These are phyloP conservation scores for Casuarina cunninghamiana DNA, from an alignment of 306 rosid species.

Conservation along the genomic window DNA sequence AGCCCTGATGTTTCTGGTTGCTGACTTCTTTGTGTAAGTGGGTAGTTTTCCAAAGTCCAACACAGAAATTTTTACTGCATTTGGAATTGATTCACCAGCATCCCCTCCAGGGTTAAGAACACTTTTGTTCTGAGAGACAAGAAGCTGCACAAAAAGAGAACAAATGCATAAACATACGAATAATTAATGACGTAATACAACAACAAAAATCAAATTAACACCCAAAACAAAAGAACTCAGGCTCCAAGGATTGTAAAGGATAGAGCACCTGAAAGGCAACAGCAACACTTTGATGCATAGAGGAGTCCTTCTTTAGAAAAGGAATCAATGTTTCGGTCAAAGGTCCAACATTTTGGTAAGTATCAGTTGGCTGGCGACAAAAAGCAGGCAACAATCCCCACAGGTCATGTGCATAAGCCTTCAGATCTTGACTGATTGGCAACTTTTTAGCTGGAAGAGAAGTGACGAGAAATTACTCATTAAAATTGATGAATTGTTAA, in stretches of 20 bases:
- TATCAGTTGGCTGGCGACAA: constrained; percentile 79
- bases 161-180: constrained; percentile 18
- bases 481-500: constrained; percentile 9
- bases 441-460: constrained; percentile 52
- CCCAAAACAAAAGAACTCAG: constrained; percentile 19
- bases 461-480: constrained; percentile 7
- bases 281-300: constrained; percentile 68
- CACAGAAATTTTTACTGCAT: constrained; percentile 32
- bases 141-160: constrained; percentile 50
- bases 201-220: constrained; percentile 9
- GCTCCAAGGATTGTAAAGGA: constrained; percentile 16
- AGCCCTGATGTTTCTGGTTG: constrained; percentile 67
- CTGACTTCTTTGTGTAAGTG: constrained; percentile 72
- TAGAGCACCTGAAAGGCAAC: constrained; percentile 66
- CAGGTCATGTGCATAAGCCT: constrained; percentile 55
- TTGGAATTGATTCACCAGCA: constrained; percentile 24
- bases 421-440: constrained; percentile 49
- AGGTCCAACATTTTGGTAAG: constrained; percentile 41
- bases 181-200: constrained; percentile 7
- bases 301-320: constrained; percentile 71
- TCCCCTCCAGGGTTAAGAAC: constrained; percentile 47
- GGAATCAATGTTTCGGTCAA: constrained; percentile 52
- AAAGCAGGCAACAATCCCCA: constrained; percentile 82
- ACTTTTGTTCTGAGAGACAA: constrained; percentile 75
- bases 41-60: constrained; percentile 38